Base-by-base conservation (phyloP, 176 grass and related monocot genomes). In the Carex pumila region DNA sequence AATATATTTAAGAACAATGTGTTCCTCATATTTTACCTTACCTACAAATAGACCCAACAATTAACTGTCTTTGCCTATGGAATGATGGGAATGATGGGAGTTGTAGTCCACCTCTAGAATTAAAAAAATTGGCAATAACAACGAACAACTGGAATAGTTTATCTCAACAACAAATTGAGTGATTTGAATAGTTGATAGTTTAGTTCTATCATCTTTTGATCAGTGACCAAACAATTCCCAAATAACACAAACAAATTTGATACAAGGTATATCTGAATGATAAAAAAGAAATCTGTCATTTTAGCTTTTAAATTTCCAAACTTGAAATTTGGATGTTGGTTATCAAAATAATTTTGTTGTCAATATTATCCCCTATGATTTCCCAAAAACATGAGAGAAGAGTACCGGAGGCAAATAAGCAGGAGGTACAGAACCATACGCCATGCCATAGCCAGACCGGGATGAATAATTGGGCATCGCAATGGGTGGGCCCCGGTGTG, bases 351-450 rank as follows among this genome's bases (percentile, higher is more conserved):
- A 17, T 8, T 69, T 25, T 30, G 4, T 41, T 17, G 66, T 69
- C 5, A 6, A 39, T n/a, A 66, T 63, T 66, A 65, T 12, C 19
- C 62, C 3, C 55, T 14, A 25, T 77, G 25, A 77, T 77, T 52
- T 41, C 47, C 45, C 17, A 77, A 77, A 21, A 14, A 31, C n/a
- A 55, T 34, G 7, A 32, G 5, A 36, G 31, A 17, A 15, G 3
- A 12, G 29, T 83, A 83, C 80, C 36, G 61, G 80, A 31, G 80
- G n/a, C 43, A 83, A 65, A 83, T 83, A 83, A 68, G 80, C 80
- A 67, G 80, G 80, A 54, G 80, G 80, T 52, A 83, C 37, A 49
- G 80, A 66, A 83, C 60, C 13, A 34, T 83, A 83, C 29, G 37
- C 43, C 32, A 65, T 43, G 43, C 43, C 59, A 77, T 77, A 77